Conservation (phyloP, 148 eudicot genomes). For the Spergularia marina region DNA sequence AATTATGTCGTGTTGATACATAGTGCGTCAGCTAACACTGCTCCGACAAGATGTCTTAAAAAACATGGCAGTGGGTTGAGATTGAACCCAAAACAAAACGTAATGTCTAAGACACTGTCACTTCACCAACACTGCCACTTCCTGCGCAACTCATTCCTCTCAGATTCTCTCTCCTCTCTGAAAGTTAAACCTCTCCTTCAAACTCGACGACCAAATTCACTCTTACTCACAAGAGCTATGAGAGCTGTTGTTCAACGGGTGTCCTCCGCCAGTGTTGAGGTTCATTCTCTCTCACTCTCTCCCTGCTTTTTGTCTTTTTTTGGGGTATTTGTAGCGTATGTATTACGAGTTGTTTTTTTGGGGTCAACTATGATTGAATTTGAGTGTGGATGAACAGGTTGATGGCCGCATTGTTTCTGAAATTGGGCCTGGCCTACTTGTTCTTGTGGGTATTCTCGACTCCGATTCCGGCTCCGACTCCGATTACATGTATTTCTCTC, state of each 20-base stretch:
- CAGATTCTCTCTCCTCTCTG: background rate
- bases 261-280: conserved; percentile 87
- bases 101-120: conserved; percentile 13
- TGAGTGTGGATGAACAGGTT: conserved; percentile 43
- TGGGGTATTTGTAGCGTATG: too few species aligned
- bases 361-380: background rate
- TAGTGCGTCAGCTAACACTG: too few species aligned
- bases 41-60: too few species aligned
- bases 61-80: too few species aligned
- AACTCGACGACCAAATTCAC: too few species aligned
- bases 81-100: background rate
- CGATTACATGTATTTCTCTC: conserved; percentile 57
- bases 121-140: background rate
- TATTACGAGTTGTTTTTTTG: too few species aligned
- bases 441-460: conserved; percentile 76
- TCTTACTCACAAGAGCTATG: conserved; percentile 41
- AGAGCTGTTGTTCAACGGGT: conserved; percentile 91
- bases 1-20: too few species aligned
- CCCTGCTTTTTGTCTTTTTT: background rate
- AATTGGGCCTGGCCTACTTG: conserved; percentile 83
- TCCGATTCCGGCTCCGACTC: conserved; percentile 72
- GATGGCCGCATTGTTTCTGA: conserved; percentile 76
- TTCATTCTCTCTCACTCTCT: conserved; percentile 16
- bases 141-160: background rate
- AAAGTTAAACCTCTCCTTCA: background rate